Evolutionary conservation across 2,329 filamentous ascomycete species (phyloP), one percentile per base, ranked within the genome.

Genomic region (Hypoxylon sp.): DNA sequence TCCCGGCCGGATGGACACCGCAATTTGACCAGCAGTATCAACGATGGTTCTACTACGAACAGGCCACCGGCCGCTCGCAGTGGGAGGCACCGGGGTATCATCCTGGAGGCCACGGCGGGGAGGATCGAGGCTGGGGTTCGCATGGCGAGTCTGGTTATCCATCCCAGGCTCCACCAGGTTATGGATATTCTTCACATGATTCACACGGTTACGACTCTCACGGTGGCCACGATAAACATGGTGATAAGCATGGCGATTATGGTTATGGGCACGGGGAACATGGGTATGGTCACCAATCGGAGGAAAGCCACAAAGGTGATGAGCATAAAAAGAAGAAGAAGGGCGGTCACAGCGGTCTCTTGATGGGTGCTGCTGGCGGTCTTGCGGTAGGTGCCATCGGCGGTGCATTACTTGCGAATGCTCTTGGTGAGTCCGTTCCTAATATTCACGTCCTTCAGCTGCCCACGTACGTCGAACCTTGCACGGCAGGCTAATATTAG

Each of bases 1-100:
- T 90, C 69, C 84, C 89, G 23, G 75, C 82, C 53, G 89, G 89
- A 71, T 92, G 90, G 89, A 80, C 82, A 28, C 82, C 88, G 23
- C 86, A 90, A 77, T 92, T 85, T 79, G 89, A 92, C 70, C 84
- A 87, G 63, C 82, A 82, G 63, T 81, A 83, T 65, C 86, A 89
- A 74, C 86, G 87, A 60, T 91, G 87, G 81, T 91, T 87, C 80
- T 92, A 90, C 74, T 82, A 88, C 62, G 88, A 91, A 76, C 80
- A 87, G 62, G 82, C 85, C 50, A 87, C 87, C 11, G 87, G 88
- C 19, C 85, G 84, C 63, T 85, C 87, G 0, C 89, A 91, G 77
- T 91, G 89, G 89, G 87, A 90, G 68, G 82, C 84, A 14, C 88
- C 89, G 2, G 79, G 79, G 11, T 75, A 77, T 55, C 71, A 76